Conservation (phyloP, 2,329 filamentous ascomycete genomes). For the Clarireedia hainanense region DNA sequence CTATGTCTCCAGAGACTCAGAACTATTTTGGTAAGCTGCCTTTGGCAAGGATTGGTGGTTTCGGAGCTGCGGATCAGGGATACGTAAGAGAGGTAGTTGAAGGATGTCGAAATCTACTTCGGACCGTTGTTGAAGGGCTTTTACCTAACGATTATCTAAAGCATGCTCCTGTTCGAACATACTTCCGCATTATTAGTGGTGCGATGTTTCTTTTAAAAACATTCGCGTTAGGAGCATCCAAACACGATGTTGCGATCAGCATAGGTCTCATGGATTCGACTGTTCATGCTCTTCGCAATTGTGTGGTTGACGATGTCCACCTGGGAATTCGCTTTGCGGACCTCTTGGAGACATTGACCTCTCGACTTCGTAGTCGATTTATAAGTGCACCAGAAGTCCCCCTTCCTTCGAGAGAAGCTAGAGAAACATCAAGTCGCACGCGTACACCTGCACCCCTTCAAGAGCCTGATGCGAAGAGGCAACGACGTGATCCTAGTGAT, state of each 20-base stretch:
- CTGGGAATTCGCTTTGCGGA: conserved; percentile 79
- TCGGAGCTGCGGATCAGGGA: conserved; percentile 59
- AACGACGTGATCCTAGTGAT: conserved; percentile 20
- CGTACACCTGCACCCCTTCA: conserved; percentile 26
- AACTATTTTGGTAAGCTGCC: conserved; percentile 58
- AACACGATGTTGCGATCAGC: conserved; percentile 68
- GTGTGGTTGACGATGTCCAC: conserved; percentile 79
- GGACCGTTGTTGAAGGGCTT: conserved; percentile 68
- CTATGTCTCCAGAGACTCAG: conserved; percentile 55
- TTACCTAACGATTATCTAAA: conserved; percentile 69
- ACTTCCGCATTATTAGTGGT: conserved; percentile 79
- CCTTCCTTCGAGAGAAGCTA: conserved; percentile 22
- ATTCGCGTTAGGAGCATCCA: conserved; percentile 72
- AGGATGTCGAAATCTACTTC: conserved; percentile 67
- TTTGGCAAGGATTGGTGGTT: conserved; percentile 55
- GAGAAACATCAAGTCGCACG: conserved; percentile 7
- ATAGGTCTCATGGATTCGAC: conserved; percentile 69
- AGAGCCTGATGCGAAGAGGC: conserved; percentile 27
- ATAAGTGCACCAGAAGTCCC: conserved; percentile 52
- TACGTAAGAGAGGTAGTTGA: conserved; percentile 72
- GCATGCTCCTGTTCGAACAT: conserved; percentile 75
- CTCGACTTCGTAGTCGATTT: conserved; percentile 65
- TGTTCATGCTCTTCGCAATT: conserved; percentile 65
- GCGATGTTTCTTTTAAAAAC: conserved; percentile 82
- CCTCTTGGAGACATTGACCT: conserved; percentile 70